A percentile compares a stretch with the other conserved stretches of the same genome.
phyloP scores from a whole-genome alignment of 2,329 filamentous ascomycete species.

The Zalaria obscura region DNA sequence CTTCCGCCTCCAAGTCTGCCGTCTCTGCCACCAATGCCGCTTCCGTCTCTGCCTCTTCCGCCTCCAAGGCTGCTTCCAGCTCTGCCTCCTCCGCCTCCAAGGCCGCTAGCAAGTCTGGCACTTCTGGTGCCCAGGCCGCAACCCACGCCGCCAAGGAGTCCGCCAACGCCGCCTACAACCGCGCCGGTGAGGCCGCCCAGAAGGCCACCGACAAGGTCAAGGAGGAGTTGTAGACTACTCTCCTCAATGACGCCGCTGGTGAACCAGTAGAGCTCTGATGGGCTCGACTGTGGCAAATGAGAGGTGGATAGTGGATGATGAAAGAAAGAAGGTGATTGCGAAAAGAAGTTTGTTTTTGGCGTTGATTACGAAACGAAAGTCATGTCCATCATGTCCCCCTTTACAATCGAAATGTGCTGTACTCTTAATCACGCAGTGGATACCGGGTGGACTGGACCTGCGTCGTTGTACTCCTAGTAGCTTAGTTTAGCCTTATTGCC shows the following conservation, averaged over 20 bases:
- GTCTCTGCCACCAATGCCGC: slow-evolving; percentile 8
- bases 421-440: too few relatives aligned
- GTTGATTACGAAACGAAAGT: too few relatives aligned
- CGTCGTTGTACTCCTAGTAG: too few relatives aligned
- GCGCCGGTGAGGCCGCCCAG: slow-evolving; percentile 12
- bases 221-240: slow-evolving; percentile 29
- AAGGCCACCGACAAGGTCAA: slow-evolving; percentile 23
- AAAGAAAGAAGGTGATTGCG: too few relatives aligned
- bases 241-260: not conserved
- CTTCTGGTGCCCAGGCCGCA: slow-evolving; percentile 11
- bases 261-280: too few relatives aligned
- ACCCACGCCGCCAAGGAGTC: slow-evolving; percentile 17
- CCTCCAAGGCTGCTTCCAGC: slow-evolving; percentile 15
- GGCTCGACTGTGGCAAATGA: too few relatives aligned
- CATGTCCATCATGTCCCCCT: too few relatives aligned
- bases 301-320: too few relatives aligned
- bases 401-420: too few relatives aligned
- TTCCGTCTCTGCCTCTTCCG: slow-evolving; percentile 11
- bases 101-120: slow-evolving; percentile 13
- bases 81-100: slow-evolving; percentile 10
- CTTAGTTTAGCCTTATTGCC: too few relatives aligned
- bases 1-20: slow-evolving; percentile 9
- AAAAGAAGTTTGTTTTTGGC: too few relatives aligned
- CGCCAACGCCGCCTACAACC: slow-evolving; percentile 18
- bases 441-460: too few relatives aligned